Percentiles rank a stretch among this genome's conserved stretches.
These are phyloP conservation scores for Trichoderma citrinoviride DNA, from an alignment of 2,329 filamentous ascomycete species.

Conservation along the genomic window DNA sequence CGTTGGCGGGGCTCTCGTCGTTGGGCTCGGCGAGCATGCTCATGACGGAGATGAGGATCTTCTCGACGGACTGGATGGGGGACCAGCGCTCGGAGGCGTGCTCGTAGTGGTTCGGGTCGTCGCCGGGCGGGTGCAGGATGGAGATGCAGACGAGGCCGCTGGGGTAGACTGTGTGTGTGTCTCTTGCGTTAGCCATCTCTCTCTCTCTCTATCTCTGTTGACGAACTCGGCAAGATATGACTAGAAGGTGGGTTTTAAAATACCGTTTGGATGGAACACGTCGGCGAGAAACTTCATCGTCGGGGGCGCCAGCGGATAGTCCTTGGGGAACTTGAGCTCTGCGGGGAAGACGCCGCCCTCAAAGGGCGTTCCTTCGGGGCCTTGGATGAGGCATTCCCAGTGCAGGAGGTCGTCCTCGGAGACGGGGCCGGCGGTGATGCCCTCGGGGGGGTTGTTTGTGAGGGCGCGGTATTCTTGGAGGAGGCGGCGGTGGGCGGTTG, in stretches of 20 bases:
- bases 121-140: slow-evolving; percentile 94
- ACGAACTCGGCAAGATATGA: neutral
- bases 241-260: slow-evolving; percentile 23
- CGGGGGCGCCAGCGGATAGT: slow-evolving; percentile 94
- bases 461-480: slow-evolving; percentile 95
- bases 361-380: slow-evolving; percentile 92
- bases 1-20: slow-evolving; percentile 93
- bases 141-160: slow-evolving; percentile 94
- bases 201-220: neutral
- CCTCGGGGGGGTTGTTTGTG: slow-evolving; percentile 92
- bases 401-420: slow-evolving; percentile 92
- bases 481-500: slow-evolving; percentile 72
- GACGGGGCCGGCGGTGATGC: slow-evolving; percentile 91
- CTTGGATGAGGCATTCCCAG: slow-evolving; percentile 96
- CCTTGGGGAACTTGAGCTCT: slow-evolving; percentile 89
- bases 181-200: neutral
- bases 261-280: slow-evolving; percentile 96
- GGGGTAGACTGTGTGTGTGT: slow-evolving; percentile 66
- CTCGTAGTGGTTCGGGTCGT: slow-evolving; percentile 98
- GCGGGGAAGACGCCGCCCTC: slow-evolving; percentile 95
- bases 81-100: slow-evolving; percentile 94
- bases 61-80: slow-evolving; percentile 95
- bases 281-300: slow-evolving; percentile 94
- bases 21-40: slow-evolving; percentile 98
- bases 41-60: slow-evolving; percentile 95